Conservation (phyloP, 2,329 filamentous ascomycete species). For the Elsinoe fawcettii region DNA sequence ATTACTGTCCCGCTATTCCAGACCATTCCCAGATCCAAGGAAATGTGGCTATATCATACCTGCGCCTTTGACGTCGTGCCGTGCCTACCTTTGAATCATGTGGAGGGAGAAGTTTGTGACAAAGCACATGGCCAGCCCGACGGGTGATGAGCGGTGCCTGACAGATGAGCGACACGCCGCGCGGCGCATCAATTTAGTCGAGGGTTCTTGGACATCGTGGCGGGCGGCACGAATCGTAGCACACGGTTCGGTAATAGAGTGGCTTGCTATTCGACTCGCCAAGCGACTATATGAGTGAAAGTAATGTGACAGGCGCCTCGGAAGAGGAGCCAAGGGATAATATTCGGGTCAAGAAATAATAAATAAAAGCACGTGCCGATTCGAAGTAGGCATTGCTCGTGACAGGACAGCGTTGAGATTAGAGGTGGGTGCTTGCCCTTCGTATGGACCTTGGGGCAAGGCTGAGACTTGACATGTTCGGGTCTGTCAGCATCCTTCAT, state of each 20-base stretch:
- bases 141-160: background rate
- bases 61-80: background rate
- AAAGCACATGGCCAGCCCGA: too few relatives aligned
- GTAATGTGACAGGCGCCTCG: background rate
- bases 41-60: background rate
- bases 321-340: background rate
- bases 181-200: slow-evolving; percentile 1
- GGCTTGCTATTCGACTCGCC: slow-evolving; percentile 8
- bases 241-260: background rate
- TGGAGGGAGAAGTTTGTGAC: background rate
- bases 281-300: background rate
- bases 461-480: background rate
- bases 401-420: too few relatives aligned
- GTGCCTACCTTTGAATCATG: background rate
- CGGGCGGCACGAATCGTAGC: background rate
- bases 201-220: background rate
- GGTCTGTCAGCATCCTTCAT: background rate
- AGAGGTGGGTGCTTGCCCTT: background rate
- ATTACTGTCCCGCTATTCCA: background rate
- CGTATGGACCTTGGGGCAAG: background rate
- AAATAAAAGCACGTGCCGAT: too few relatives aligned
- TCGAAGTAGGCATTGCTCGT: too few relatives aligned
- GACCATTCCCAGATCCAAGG: background rate
- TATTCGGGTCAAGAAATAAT: background rate
- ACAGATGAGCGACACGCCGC: slow-evolving; percentile 1